Base-by-base conservation (phyloP, 169 alveolate genomes). In the Plasmodium adleri region DNA sequence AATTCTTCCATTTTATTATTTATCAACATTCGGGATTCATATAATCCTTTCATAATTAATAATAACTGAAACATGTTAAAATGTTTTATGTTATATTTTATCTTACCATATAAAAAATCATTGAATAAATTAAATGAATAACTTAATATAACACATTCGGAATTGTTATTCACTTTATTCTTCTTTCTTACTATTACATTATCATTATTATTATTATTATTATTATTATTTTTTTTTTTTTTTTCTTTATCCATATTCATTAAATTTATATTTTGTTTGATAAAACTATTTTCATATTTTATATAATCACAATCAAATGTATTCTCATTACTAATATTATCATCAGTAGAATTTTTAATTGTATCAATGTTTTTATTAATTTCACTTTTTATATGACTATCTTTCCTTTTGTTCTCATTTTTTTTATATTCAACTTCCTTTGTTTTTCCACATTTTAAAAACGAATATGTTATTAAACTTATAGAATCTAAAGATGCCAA, bases 101-200 rank as follows among this genome's bases (percentile, higher is more conserved):
- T 68, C 76, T 76, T 76, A 56, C 89, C 89, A 68, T 64, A 76
- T 54, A 76, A 68, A 68, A 76, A 76, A 64, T 76, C 75, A 58
- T 64, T 76, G 50, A 76, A 76, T 64, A 76, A 32, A 58, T 76
- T 52, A 76, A 76, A 76, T 1, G 76, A 76, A 39, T 76, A 43
- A 58, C 70, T 43, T 50, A 76, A 39, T 39, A 6, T 39, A 39
- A 39, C 2, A 39, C 1, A 6, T 6, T 39, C 47, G 0, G 47
- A 39, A 39, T 39, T 6, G 10, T 5, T 39, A 5, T 39, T 39
- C 7, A 1, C 28, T 45, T 63, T 49, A 9, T 26, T 76, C 62
- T 13, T 26, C 24, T 10, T 43, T 52, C 26, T 49, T 52, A 49
- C 50, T 39, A n/a, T 24, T 28, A 22, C 17, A 32, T 24, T 10